Conservation (phyloP, 345 rosid species). For the Lepidium aucheri region DNA sequence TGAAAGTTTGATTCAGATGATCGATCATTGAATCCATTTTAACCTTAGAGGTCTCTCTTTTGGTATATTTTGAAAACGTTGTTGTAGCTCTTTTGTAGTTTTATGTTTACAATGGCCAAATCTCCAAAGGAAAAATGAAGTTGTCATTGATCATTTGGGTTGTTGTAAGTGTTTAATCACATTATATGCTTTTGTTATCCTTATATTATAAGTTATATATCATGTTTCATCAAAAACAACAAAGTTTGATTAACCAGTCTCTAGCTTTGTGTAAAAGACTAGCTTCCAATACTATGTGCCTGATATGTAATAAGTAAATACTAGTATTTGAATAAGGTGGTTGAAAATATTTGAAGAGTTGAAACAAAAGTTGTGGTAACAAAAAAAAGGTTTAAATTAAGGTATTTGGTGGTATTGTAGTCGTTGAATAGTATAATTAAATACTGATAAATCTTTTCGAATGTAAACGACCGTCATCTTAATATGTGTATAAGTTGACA, state of each 20-base stretch:
- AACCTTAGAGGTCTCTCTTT: slow-evolving; percentile 16
- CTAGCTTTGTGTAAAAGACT: no score
- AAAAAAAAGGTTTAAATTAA: no score
- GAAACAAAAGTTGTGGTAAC: no score
- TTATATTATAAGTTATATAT: not conserved
- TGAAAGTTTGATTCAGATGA: slow-evolving; percentile 5
- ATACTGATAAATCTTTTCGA: no score
- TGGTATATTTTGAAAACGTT: slow-evolving; percentile 1
- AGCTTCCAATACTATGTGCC: no score
- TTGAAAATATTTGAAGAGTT: no score
- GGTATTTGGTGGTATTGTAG: no score
- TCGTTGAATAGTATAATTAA: no score
- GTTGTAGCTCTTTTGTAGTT: slow-evolving; percentile 1
- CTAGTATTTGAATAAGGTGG: no score
- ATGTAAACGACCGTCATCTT: no score
- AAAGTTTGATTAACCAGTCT: not conserved
- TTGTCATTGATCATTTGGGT: slow-evolving; percentile 13
- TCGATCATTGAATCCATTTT: slow-evolving; percentile 8
- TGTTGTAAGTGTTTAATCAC: slow-evolving; percentile 14
- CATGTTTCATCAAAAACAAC: not conserved
- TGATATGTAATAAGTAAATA: no score
- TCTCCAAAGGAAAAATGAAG: slow-evolving; percentile 3
- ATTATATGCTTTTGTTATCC: not conserved
- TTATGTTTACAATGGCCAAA: slow-evolving; percentile 12
- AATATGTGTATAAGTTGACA: no score